Percentiles rank a stretch among this genome's conserved stretches.
Conservation (phyloP, 148 eudicot genomes). For the Vaccinium darrowii region DNA sequence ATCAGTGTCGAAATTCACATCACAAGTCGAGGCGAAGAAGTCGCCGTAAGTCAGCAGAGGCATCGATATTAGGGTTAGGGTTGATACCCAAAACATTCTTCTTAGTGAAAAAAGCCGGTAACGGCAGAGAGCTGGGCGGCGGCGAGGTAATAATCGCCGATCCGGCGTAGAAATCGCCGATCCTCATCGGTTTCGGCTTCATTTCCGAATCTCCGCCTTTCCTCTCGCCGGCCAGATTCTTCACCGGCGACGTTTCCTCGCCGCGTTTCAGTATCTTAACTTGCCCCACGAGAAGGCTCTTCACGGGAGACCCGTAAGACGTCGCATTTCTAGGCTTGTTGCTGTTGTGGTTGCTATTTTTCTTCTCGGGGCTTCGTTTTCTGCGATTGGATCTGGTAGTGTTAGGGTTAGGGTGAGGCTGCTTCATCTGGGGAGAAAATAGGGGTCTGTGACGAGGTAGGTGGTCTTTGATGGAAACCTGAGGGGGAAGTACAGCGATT, state of each 20-base stretch:
- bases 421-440: background rate
- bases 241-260: slow-evolving; percentile 16
- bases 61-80: background rate
- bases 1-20: background rate
- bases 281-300: slow-evolving; percentile 22
- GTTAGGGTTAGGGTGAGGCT: slow-evolving; percentile 16
- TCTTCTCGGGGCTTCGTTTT: slow-evolving; percentile 26
- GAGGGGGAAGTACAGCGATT: slow-evolving; percentile 38
- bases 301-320: background rate
- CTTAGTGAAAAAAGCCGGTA: background rate
- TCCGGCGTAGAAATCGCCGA: slow-evolving; percentile 2
- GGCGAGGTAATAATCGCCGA: background rate
- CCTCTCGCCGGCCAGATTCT: background rate
- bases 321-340: background rate
- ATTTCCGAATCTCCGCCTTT: background rate
- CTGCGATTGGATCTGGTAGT: slow-evolving; percentile 31
- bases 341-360: background rate
- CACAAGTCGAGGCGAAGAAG: slow-evolving; percentile 4
- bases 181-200: background rate
- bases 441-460: background rate
- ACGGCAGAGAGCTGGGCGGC: background rate
- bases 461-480: slow-evolving; percentile 24
- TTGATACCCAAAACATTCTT: background rate
- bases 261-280: slow-evolving; percentile 57
- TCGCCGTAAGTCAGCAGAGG: background rate